phyloP scores from a whole-genome alignment of 2,329 filamentous ascomycete genomes.

The Coleophoma crateriformis region DNA sequence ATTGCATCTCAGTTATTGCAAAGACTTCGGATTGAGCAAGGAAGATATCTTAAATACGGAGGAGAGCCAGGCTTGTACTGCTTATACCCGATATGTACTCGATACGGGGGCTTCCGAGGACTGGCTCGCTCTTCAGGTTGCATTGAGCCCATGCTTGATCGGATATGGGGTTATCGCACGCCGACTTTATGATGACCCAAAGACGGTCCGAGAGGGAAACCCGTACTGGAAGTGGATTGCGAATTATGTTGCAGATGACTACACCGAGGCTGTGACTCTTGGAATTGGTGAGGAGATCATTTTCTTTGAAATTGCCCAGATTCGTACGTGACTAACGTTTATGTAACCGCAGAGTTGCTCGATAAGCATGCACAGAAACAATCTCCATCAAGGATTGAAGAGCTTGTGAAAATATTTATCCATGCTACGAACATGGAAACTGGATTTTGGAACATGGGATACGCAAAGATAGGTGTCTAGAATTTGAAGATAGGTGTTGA shows the following conservation, averaged over 20 bases:
- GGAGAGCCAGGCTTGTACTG: slow-evolving; percentile 70
- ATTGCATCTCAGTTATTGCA: slow-evolving; percentile 75
- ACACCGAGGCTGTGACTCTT: slow-evolving; percentile 60
- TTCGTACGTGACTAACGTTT: slow-evolving; percentile 32
- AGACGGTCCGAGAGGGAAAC: slow-evolving; percentile 56
- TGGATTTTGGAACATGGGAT: slow-evolving; percentile 66
- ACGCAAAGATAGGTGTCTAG: slow-evolving; percentile 16
- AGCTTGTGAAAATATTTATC: slow-evolving; percentile 75
- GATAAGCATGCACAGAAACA: slow-evolving; percentile 67
- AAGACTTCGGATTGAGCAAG: slow-evolving; percentile 67
- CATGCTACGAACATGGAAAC: slow-evolving; percentile 74
- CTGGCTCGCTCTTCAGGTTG: slow-evolving; percentile 77
- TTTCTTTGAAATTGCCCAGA: slow-evolving; percentile 30
- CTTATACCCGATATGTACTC: slow-evolving; percentile 66
- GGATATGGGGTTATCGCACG: slow-evolving; percentile 76
- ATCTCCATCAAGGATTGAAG: slow-evolving; percentile 67
- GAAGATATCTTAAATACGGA: slow-evolving; percentile 64
- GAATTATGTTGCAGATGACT: slow-evolving; percentile 78
- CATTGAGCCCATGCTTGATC: slow-evolving; percentile 78
- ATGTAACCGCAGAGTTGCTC: slow-evolving; percentile 49
- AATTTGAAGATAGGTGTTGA: no score
- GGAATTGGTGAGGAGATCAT: slow-evolving; percentile 34
- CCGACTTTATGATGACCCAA: slow-evolving; percentile 56
- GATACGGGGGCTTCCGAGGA: slow-evolving; percentile 84
- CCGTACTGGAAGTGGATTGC: slow-evolving; percentile 83